Evolutionary conservation across 23 red algal genomes (phyloP).

Genomic region (Cyanidium caldarium): DNA sequence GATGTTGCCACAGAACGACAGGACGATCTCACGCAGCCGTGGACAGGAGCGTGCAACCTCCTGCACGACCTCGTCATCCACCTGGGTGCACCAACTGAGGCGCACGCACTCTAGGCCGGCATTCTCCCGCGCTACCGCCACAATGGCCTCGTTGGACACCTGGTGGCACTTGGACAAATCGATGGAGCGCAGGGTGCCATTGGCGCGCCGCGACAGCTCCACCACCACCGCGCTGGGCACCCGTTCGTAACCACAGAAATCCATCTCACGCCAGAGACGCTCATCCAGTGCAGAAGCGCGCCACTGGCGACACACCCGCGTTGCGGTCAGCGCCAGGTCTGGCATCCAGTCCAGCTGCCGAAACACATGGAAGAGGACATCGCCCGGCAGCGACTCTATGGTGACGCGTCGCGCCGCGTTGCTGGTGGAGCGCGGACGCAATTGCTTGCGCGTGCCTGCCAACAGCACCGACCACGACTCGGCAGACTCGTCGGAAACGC

Average conservation of each 20-base stretch:
- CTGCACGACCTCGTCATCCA: not conserved
- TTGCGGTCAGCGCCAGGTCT: not conserved
- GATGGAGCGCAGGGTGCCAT: not conserved
- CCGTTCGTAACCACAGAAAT: not conserved
- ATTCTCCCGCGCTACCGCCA: not conserved
- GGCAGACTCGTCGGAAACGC: too few relatives aligned
- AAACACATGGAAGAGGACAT: not conserved
- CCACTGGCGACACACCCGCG: not conserved
- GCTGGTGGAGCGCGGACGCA: not conserved
- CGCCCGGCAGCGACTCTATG: not conserved
- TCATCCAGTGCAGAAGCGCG: not conserved
- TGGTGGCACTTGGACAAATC: constrained; percentile 5
- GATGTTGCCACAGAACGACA: not conserved
- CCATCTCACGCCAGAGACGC: not conserved
- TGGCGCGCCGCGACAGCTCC: not conserved
- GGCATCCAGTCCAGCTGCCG: not conserved
- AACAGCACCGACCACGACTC: too few relatives aligned
- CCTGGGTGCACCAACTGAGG: not conserved
- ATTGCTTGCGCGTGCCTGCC: not conserved
- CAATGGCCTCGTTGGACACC: not conserved
- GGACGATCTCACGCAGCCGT: not conserved
- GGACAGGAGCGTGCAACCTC: not conserved
- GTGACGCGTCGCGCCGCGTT: not conserved
- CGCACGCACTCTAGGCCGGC: not conserved
- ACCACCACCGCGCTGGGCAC: not conserved